Evolutionary conservation across 805 yeast species (phyloP), one percentile per base, ranked within the genome.

Genomic region (Candida sonorensis): DNA sequence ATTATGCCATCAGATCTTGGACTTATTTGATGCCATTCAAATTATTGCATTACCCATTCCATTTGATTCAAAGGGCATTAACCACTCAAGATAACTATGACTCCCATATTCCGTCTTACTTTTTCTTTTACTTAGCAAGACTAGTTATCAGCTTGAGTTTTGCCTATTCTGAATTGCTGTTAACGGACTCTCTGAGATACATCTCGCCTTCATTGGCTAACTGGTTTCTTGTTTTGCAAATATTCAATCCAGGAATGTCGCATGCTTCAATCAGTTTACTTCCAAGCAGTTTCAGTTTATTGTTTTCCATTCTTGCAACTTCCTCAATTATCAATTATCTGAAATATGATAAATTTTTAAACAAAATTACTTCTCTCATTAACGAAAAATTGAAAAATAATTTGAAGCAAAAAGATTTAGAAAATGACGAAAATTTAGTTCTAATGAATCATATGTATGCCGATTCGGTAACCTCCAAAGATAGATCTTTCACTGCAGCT

Each of bases 211-310:
- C 55, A 30, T 56, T 72, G 10, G 78, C 83, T 1, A 62, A 60
- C 31, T 69, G 79, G 70, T 87, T 77, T 61, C 46, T 82, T 17
- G 45, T 80, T n/a, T 72, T 79, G 42, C 71, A 76, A 21, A 55
- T 75, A 5, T 53, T 77, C 14, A 69, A 80, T 10, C 80, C 95
- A 0, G 97, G 96, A 1, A 77, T 86, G 81, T 75, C 82, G 25
- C 95, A 86, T 55, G 92, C 96, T 1, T 71, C 94, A 5, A 80
- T 83, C 2, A 81, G 92, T n/a, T 66, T 84, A 25, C 62, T 90
- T 17, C 97, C 97, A 2, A 82, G 94, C 8, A 66, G 87, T 0
- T 73, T 83, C 47, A 88, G 90, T 23, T 69, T 81, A 72, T 56
- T 67, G 13, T 62, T 74, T 40, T 57, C 60, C 17, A 58, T 69